These are phyloP conservation scores for Helotiales sp. DNA, from an alignment of 2,329 filamentous ascomycete genomes.

Conservation along the genomic window DNA sequence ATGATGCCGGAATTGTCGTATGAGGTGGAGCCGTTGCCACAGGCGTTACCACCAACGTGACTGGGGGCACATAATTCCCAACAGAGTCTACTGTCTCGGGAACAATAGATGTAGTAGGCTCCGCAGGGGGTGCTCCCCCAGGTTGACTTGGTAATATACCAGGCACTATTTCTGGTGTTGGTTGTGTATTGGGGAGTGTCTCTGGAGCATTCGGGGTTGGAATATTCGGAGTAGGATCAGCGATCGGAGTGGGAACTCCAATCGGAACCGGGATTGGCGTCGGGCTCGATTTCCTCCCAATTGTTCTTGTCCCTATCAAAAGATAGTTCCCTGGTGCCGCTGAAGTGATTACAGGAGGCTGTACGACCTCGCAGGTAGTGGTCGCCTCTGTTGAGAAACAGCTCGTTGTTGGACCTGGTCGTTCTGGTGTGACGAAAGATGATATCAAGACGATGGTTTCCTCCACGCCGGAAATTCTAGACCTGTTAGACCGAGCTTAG, in stretches of 20 bases:
- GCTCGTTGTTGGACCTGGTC: background rate
- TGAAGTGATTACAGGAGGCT: background rate
- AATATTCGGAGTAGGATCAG: background rate
- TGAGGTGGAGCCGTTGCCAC: background rate
- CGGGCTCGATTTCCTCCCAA: background rate
- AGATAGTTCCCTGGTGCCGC: background rate
- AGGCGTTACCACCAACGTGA: background rate
- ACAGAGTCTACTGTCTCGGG: background rate
- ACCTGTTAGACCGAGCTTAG: background rate
- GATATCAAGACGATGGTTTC: background rate
- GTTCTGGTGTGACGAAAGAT: background rate
- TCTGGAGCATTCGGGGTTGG: background rate
- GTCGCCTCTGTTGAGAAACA: background rate
- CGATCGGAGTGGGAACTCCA: background rate
- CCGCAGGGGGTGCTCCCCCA: background rate
- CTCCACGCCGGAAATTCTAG: background rate
- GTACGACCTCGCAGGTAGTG: background rate
- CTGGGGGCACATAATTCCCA: conserved; percentile 3
- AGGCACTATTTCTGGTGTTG: background rate
- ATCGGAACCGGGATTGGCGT: background rate
- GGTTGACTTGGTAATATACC: background rate
- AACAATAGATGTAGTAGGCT: background rate
- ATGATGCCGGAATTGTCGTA: background rate
- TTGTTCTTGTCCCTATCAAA: background rate
- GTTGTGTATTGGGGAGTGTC: background rate